phyloP scores from a whole-genome alignment of 352 stramenopile species.

The Phytopythium sindhum region DNA sequence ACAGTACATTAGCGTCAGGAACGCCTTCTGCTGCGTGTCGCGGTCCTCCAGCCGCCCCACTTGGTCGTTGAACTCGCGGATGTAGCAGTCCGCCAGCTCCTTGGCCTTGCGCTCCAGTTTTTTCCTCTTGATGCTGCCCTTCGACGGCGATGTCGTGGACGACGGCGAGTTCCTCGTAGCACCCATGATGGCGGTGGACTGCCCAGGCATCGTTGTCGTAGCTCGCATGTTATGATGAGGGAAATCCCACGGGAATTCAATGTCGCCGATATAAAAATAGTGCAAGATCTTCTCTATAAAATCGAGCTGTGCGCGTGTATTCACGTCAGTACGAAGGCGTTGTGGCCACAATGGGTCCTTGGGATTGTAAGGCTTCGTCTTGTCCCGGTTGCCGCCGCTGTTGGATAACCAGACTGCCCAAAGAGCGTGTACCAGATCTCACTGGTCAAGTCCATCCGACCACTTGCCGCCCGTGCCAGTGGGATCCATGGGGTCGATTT shows the following conservation, averaged over 20 bases:
- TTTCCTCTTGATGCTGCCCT: constrained; percentile 34
- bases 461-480: constrained; percentile 21
- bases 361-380: not conserved
- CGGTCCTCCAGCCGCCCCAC: constrained; percentile 63
- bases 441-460: constrained; percentile 17
- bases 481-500: constrained; percentile 22
- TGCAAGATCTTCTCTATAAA: not conserved
- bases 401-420: not conserved
- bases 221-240: not conserved
- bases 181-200: not conserved
- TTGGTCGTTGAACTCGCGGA: constrained; percentile 36
- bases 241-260: not conserved
- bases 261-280: not conserved
- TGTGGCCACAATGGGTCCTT: not conserved
- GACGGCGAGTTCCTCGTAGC: not conserved
- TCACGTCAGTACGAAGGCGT: not conserved
- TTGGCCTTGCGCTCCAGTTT: constrained; percentile 46
- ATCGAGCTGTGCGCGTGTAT: not conserved
- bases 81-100: constrained; percentile 27
- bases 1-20: constrained; percentile 39
- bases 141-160: constrained; percentile 6
- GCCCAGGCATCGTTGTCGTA: not conserved
- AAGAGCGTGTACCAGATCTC: not conserved
- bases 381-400: not conserved
- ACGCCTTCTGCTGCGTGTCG: constrained; percentile 66